Evolutionary conservation across 2,329 filamentous ascomycete genomes (phyloP).

Genomic region (Monilinia fructigena): DNA sequence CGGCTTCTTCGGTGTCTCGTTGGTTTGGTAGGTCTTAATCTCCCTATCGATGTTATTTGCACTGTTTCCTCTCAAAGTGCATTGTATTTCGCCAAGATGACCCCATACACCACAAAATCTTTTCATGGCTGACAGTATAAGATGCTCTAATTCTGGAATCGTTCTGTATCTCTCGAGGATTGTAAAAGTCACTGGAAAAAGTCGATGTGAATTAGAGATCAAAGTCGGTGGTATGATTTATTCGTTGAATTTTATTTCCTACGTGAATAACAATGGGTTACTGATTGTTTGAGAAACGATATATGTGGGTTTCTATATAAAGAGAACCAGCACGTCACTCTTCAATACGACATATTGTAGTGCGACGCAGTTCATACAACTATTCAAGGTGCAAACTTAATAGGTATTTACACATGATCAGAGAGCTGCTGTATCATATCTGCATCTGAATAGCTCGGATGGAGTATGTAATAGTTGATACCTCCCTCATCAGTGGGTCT

Average conservation of each 20-base stretch:
- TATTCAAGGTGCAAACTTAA: neutral
- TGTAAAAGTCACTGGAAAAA: too few species aligned
- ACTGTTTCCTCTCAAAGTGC: neutral
- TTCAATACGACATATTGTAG: neutral
- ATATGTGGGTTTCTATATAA: neutral
- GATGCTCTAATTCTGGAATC: too few species aligned
- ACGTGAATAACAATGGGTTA: neutral
- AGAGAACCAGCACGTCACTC: neutral
- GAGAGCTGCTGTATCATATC: neutral
- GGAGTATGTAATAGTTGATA: neutral
- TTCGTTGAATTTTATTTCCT: neutral
- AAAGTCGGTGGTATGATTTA: neutral
- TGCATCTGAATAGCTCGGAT: neutral
- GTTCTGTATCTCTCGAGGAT: neutral
- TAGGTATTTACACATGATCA: neutral
- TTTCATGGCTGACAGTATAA: neutral
- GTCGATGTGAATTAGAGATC: too few species aligned
- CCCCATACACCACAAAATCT: neutral
- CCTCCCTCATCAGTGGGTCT: neutral
- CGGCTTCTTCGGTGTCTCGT: neutral
- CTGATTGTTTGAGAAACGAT: neutral
- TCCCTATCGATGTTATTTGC: neutral
- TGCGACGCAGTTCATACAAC: neutral
- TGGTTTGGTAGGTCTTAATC: neutral
- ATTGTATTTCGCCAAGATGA: neutral